Evolutionary conservation across 2,329 filamentous ascomycete genomes (phyloP).

Genomic region (Lachnellula cervina): DNA sequence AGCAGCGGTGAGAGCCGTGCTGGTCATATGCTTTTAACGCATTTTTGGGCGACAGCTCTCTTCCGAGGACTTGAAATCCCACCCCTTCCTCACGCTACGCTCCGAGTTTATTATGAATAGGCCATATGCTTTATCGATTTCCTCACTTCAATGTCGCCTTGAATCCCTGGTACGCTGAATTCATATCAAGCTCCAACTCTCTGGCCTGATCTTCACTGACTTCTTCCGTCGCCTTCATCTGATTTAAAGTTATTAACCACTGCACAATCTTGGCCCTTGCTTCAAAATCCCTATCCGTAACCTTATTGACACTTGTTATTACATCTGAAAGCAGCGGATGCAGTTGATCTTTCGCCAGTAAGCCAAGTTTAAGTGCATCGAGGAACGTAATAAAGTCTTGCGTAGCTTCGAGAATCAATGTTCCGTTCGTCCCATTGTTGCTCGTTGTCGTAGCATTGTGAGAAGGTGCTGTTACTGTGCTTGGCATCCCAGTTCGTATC

Average conservation of each 20-base stretch:
- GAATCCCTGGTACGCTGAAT: constrained; percentile 90
- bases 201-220: constrained; percentile 80
- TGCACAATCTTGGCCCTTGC: constrained; percentile 95
- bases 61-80: no score
- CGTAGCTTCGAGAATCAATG: constrained; percentile 81
- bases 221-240: constrained; percentile 95
- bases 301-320: constrained; percentile 95
- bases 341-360: constrained; percentile 92
- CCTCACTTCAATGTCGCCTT: constrained; percentile 46
- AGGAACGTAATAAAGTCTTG: constrained; percentile 99
- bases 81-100: neutral
- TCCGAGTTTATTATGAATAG: neutral
- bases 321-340: constrained; percentile 92
- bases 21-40: no score
- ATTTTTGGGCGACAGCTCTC: no score
- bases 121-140: no score
- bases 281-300: constrained; percentile 92
- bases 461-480: constrained; percentile 59
- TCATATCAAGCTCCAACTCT: constrained; percentile 88
- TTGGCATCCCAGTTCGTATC: constrained; percentile 85
- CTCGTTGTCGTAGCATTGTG: constrained; percentile 39
- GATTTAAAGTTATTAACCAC: constrained; percentile 95
- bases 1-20: no score
- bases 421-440: constrained; percentile 38
- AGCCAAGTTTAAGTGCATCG: constrained; percentile 86